Percentiles rank a stretch among this genome's conserved stretches.
Evolutionary conservation across 176 grass and related monocot genomes (phyloP).

Genomic region (Phoenix roebelenii): DNA sequence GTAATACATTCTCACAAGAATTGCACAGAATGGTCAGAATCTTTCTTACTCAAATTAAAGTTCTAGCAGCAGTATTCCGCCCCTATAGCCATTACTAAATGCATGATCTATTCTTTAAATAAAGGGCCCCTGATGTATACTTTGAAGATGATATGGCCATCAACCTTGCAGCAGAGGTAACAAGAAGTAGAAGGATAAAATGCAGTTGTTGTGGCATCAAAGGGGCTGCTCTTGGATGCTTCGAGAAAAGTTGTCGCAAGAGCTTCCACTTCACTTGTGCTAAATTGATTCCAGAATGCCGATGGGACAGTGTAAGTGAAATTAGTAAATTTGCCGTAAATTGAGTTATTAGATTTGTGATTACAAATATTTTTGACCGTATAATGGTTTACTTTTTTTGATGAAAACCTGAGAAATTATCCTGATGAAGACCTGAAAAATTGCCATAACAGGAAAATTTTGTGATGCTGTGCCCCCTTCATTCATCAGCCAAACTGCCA

Average conservation of each 20-base stretch:
- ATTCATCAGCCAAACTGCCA: slow-evolving; percentile 49
- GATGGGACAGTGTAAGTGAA: slow-evolving; percentile 83
- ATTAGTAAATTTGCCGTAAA: not conserved
- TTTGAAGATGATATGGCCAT: slow-evolving; percentile 63
- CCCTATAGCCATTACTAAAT: too few species aligned
- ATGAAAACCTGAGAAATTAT: too few species aligned
- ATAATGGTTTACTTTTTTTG: too few species aligned
- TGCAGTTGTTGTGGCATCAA: slow-evolving; percentile 85
- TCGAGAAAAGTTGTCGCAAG: slow-evolving; percentile 65
- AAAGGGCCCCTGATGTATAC: slow-evolving; percentile 91
- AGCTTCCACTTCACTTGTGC: slow-evolving; percentile 93
- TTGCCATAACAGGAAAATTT: slow-evolving; percentile 67
- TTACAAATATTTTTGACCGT: too few species aligned
- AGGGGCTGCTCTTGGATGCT: slow-evolving; percentile 93
- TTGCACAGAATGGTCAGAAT: slow-evolving; percentile 71
- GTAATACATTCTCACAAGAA: slow-evolving; percentile 77
- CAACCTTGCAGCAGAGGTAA: slow-evolving; percentile 60
- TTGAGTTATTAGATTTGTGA: too few species aligned
- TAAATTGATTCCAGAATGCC: slow-evolving; percentile 73
- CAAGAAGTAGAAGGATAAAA: slow-evolving; percentile 86
- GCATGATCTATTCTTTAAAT: slow-evolving; percentile 3
- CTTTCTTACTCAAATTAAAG: too few species aligned
- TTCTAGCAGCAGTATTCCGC: too few species aligned
- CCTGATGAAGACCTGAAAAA: not conserved
- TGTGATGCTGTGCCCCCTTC: slow-evolving; percentile 88